Evolutionary conservation across 306 rosid species (phyloP), one percentile per base, ranked within the genome.

Genomic region (Psophocarpus tetragonolobus): DNA sequence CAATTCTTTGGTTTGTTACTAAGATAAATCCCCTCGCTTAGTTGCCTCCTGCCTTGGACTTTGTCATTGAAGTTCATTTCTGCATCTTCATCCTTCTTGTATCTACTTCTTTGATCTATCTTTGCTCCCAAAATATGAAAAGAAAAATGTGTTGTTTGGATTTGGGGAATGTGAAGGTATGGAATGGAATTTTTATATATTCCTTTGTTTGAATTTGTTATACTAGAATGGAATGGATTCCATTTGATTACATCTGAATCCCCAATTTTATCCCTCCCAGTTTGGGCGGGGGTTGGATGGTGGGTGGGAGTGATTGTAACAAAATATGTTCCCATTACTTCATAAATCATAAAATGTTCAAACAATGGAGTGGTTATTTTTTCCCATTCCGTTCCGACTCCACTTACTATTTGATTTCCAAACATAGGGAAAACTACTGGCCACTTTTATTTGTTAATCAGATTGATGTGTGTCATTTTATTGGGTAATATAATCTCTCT

Each of bases 401-500:
- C 0, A 0, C 21, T 27, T 60, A 14, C 23, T 60, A 14, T 30
- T 5, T 0, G 66, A 29, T 4, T 14, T 29, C 66, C 66, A 60
- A 60, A 60, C 13, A 30, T 27, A 14, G 21, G 17, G 6, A 71
- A 38, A 75, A 81, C 11, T 58, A 60, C 26, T 21, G 10, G 66
- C 39, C 14, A 63, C 20, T 63, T 71, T 73, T 35, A 32, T 57
- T 56, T 73, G 73, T 47, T 73, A 47, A 26, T 41, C 57, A 32
- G 68, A 47, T 26, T 0, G 15, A 61, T 68, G 20, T 64, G 30
- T 14, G 38, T 26, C 23, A 17, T 53, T 77, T 71, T 58, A 15
- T 65, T 58, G 45, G 83, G 61, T 73, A 45, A 68, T 72, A 74
- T 68, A 84, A 78, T 73, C 57, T 80, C 75, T 64, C 21, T 73